phyloP scores from a whole-genome alignment of 805 yeast genomes.

The Lipomyces starkeyi region DNA sequence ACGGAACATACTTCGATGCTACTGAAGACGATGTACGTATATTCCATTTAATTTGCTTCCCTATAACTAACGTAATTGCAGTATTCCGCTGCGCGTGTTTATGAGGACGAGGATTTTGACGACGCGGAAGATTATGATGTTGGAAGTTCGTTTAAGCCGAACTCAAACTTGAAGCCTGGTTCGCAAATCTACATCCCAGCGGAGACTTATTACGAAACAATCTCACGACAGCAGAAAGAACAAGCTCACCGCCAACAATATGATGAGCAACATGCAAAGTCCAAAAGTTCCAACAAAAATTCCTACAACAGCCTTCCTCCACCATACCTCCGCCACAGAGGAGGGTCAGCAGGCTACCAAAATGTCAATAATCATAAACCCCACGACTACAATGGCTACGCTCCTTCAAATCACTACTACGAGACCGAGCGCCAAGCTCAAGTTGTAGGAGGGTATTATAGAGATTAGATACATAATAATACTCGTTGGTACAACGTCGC shows the following conservation, averaged over 20 bases:
- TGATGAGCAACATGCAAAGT: background rate
- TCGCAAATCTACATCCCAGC: conserved; percentile 9
- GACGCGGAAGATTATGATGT: conserved; percentile 1
- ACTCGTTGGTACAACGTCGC: background rate
- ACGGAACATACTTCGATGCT: conserved; percentile 16
- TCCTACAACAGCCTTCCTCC: background rate
- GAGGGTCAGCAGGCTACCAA: background rate
- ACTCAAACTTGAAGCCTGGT: background rate
- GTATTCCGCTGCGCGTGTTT: background rate
- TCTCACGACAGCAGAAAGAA: conserved; percentile 27
- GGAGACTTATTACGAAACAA: conserved; percentile 29
- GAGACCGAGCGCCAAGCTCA: conserved; percentile 4
- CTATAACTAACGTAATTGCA: no score
- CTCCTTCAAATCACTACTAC: conserved; percentile 1
- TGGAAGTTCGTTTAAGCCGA: background rate
- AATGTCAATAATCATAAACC: background rate
- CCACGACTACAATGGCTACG: background rate
- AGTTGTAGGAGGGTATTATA: conserved; percentile 7
- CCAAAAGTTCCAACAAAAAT: background rate
- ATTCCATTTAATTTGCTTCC: background rate
- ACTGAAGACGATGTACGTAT: conserved; percentile 22
- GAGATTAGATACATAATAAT: background rate
- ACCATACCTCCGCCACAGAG: background rate
- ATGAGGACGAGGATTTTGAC: conserved; percentile 8
- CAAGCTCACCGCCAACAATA: conserved; percentile 14